Base-by-base conservation (phyloP, 164 flowering plant genomes). In the Kingdonia uniflora region DNA sequence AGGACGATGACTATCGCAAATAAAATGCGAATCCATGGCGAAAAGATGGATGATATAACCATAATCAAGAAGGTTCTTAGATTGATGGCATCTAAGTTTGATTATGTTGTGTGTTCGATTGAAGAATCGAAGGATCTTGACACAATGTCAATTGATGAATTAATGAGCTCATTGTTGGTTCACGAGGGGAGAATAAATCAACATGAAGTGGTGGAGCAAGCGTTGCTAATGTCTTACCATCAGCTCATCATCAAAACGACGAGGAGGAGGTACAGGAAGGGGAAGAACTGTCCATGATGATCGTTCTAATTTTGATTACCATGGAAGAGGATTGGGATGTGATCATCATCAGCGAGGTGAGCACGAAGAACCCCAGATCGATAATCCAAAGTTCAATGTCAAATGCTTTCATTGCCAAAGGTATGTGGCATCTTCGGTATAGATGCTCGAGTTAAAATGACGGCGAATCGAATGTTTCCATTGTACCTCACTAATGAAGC, bases 371-470 rank as follows among this genome's bases (percentile, higher is more conserved):
- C n/a, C n/a, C n/a, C 22, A 4, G 20, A 51, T 0, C n/a, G n/a
- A n/a, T 29, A 29, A 29, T 3, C 8, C 35, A 29, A 29, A 29
- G 35, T 4, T 29, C 6, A 29, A 29, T 29, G 35, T 29, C 35
- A 29, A 3, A 29, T 8, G 35, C 8, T 29, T 29, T 4, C 35
- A 29, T 3, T 29, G 8, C 35, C 35, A 29, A 29, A 29, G 35
- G 35, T 29, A 29, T 29, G 35, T 11, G 11, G 26, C 2, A 47
- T 13, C 11, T 11, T 19, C 2, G 26, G 14, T 11, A 8, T 23
- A 47, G 23, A 13, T 47, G 51, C 51, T 47, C 51, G 23, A 47
- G 51, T 47, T 14, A 10, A 47, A 5, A 47, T 47, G 51, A 47
- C 51, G 10, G 2, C 51, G 23, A 47, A 47, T 47, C 13, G 51